These are phyloP conservation scores for Pyrenula aspistea DNA, from an alignment of 495 filamentous ascomycete species.

Conservation along the genomic window DNA sequence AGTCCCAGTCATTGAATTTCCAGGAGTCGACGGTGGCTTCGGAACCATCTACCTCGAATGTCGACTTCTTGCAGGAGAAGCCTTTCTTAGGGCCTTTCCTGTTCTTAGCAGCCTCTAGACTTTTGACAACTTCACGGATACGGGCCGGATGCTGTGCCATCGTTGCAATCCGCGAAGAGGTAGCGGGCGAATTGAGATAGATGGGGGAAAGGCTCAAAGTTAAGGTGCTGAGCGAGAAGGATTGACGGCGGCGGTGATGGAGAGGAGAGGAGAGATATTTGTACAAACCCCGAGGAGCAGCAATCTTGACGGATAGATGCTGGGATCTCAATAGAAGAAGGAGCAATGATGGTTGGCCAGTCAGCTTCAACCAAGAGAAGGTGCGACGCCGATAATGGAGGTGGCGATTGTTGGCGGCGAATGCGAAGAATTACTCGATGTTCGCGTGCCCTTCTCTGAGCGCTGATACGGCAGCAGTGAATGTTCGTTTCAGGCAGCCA, in stretches of 20 bases:
- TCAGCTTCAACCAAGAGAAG: no score
- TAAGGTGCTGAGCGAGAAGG: background rate
- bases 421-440: no score
- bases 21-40: constrained; percentile 70
- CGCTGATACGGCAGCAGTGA: background rate
- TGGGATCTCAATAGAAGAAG: background rate
- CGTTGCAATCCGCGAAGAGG: background rate
- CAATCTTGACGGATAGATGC: background rate
- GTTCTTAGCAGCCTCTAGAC: constrained; percentile 37
- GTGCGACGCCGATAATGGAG: no score
- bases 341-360: background rate
- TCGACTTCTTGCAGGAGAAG: constrained; percentile 63
- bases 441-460: background rate
- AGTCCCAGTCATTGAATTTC: constrained; percentile 89
- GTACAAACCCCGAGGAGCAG: background rate
- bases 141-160: constrained; percentile 47
- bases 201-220: background rate
- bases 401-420: no score
- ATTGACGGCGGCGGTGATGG: background rate
- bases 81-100: constrained; percentile 35
- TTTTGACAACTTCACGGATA: constrained; percentile 42
- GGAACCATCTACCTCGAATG: constrained; percentile 50
- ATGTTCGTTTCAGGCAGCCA: background rate
- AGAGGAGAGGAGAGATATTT: background rate
- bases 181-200: background rate